phyloP scores from a whole-genome alignment of 495 filamentous ascomycete species.

The Aspergillus hancockii region DNA sequence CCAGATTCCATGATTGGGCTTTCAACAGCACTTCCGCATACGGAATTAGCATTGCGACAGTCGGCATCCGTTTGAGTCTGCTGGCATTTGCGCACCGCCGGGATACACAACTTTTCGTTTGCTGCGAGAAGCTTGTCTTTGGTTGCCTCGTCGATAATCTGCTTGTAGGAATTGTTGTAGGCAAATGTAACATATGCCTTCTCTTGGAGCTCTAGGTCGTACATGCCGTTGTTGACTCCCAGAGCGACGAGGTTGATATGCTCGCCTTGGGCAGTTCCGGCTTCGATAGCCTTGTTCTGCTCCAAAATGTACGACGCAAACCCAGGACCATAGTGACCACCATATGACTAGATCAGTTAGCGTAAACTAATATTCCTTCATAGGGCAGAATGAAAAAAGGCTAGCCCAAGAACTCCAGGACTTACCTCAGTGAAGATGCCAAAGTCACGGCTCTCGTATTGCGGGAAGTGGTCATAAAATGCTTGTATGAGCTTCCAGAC shows the following conservation, averaged over 20 bases:
- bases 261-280: slow-evolving; percentile 41
- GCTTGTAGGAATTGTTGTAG: slow-evolving; percentile 53
- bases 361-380: not conserved
- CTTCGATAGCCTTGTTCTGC: slow-evolving; percentile 49
- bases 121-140: slow-evolving; percentile 36
- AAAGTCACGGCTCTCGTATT: slow-evolving; percentile 56
- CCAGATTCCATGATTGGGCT: slow-evolving; percentile 30
- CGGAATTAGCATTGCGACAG: slow-evolving; percentile 43
- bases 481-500: slow-evolving; percentile 59
- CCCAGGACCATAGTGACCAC: slow-evolving; percentile 56
- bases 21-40: slow-evolving; percentile 48
- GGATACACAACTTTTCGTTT: slow-evolving; percentile 44
- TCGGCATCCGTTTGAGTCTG: slow-evolving; percentile 34
- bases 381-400: no score
- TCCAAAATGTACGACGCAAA: slow-evolving; percentile 53
- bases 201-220: slow-evolving; percentile 50
- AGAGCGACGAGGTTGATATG: slow-evolving; percentile 55
- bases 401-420: no score
- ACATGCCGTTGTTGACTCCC: slow-evolving; percentile 61
- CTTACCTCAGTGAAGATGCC: slow-evolving; percentile 49
- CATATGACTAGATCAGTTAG: slow-evolving; percentile 45
- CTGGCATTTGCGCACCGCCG: slow-evolving; percentile 38
- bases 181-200: slow-evolving; percentile 53
- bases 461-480: slow-evolving; percentile 54
- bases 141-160: slow-evolving; percentile 45